A percentile compares a stretch with the other conserved stretches of the same genome.
Evolutionary conservation across 257 asterid genomes (phyloP).

Genomic region (Echium plantagineum): DNA sequence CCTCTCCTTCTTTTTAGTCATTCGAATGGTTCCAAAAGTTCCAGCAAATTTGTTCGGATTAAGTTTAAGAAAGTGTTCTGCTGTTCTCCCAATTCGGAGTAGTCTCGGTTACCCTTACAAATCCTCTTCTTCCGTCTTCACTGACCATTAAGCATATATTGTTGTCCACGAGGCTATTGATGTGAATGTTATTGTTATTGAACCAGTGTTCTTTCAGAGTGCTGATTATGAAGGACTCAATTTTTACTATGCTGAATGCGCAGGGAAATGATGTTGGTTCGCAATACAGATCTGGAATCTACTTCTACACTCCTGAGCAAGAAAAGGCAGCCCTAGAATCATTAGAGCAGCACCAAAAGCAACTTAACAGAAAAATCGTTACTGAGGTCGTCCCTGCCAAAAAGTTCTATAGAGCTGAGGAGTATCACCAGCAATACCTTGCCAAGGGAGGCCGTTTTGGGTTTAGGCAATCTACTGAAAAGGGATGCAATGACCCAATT

Average conservation of each 20-base stretch:
- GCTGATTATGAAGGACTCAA: too few relatives aligned
- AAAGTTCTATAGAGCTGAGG: constrained; percentile 92
- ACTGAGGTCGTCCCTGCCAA: constrained; percentile 82
- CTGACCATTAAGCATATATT: too few relatives aligned
- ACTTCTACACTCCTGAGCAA: constrained; percentile 85
- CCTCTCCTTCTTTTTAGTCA: too few relatives aligned
- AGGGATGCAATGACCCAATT: constrained; percentile 94
- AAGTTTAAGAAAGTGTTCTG: too few relatives aligned
- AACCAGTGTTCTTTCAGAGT: too few relatives aligned
- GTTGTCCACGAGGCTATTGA: too few relatives aligned
- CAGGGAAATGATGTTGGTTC: constrained; percentile 96
- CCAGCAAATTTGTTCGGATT: too few relatives aligned
- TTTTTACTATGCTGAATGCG: background rate
- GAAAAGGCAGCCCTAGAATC: constrained; percentile 78
- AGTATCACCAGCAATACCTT: constrained; percentile 96
- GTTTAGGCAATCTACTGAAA: constrained; percentile 55
- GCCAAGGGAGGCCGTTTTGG: constrained; percentile 93
- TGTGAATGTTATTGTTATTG: too few relatives aligned
- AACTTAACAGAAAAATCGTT: constrained; percentile 60
- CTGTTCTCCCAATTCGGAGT: too few relatives aligned
- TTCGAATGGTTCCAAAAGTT: too few relatives aligned
- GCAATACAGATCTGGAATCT: constrained; percentile 88
- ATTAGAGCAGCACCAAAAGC: constrained; percentile 57
- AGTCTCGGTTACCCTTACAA: too few relatives aligned
- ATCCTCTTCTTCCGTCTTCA: too few relatives aligned